Evolutionary conservation across 257 asterid species (phyloP).

Genomic region (Nicotiana tomentosiformis): DNA sequence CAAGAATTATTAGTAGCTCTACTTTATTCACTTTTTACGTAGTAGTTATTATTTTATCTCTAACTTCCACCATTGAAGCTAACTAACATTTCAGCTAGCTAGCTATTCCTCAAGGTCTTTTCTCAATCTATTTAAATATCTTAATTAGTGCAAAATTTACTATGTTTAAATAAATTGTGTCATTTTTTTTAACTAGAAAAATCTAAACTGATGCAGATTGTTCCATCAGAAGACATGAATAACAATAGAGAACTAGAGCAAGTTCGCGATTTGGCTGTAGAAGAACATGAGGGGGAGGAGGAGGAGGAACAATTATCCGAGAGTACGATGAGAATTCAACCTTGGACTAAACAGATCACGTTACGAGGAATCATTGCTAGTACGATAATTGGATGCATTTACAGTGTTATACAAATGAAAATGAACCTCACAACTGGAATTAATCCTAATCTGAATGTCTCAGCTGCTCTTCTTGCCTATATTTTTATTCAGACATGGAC

Average conservation of each 20-base stretch:
- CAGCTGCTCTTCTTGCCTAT: slow-evolving; percentile 77
- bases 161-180: neutral
- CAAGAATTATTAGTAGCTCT: neutral
- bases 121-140: neutral
- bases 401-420: slow-evolving; percentile 72
- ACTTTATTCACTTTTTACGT: neutral
- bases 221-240: slow-evolving; percentile 22
- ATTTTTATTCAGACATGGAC: slow-evolving; percentile 56
- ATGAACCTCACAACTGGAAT: slow-evolving; percentile 76
- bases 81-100: slow-evolving; percentile 5
- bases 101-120: neutral
- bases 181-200: neutral
- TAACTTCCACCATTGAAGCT: slow-evolving; percentile 7
- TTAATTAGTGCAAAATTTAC: neutral
- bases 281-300: neutral
- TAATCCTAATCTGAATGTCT: slow-evolving; percentile 72
- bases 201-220: slow-evolving; percentile 6
- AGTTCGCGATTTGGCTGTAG: slow-evolving; percentile 9
- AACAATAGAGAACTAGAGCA: neutral
- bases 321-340: slow-evolving; percentile 29
- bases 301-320: slow-evolving; percentile 13
- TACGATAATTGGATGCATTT: slow-evolving; percentile 49
- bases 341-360: slow-evolving; percentile 69
- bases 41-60: neutral
- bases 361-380: slow-evolving; percentile 55